phyloP scores from a whole-genome alignment of 345 rosid genomes.

The Carallia pectinifolia region DNA sequence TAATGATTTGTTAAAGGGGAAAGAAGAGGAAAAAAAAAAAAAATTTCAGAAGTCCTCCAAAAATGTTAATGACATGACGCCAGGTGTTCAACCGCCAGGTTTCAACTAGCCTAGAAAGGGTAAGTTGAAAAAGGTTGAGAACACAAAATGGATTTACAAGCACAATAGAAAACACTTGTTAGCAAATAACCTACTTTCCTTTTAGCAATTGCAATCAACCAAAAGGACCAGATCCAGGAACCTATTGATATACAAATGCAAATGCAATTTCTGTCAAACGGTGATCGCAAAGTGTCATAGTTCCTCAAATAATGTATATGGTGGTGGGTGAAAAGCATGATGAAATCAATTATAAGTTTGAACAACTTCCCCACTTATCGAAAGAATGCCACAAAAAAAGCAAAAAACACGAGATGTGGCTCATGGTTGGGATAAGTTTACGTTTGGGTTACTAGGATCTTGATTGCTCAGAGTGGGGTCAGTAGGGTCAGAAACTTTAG shows the following conservation, averaged over 20 bases:
- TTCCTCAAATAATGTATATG: too few species aligned
- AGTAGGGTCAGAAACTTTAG: too few species aligned
- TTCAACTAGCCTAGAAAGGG: background rate
- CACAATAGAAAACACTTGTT: background rate
- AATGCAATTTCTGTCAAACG: slow-evolving; percentile 58
- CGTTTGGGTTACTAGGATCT: too few species aligned
- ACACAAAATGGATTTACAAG: background rate
- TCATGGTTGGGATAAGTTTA: too few species aligned
- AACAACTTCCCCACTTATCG: too few species aligned
- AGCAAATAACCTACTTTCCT: slow-evolving; percentile 64
- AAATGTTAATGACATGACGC: background rate
- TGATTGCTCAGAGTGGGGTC: too few species aligned
- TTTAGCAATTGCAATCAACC: slow-evolving; percentile 42
- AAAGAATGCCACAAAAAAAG: too few species aligned
- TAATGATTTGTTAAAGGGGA: background rate
- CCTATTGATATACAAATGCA: slow-evolving; percentile 87
- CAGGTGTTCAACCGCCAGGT: background rate
- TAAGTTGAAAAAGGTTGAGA: background rate
- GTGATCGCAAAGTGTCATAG: too few species aligned
- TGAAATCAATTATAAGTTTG: too few species aligned
- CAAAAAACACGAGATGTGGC: too few species aligned
- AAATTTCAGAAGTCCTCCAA: background rate
- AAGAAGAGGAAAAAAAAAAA: too few species aligned
- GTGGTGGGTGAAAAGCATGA: too few species aligned
- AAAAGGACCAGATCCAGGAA: slow-evolving; percentile 28